A percentile compares a stretch with the other conserved stretches of the same genome.
Evolutionary conservation across 805 yeast genomes (phyloP).

Genomic region (Suhomyces pyralidae): DNA sequence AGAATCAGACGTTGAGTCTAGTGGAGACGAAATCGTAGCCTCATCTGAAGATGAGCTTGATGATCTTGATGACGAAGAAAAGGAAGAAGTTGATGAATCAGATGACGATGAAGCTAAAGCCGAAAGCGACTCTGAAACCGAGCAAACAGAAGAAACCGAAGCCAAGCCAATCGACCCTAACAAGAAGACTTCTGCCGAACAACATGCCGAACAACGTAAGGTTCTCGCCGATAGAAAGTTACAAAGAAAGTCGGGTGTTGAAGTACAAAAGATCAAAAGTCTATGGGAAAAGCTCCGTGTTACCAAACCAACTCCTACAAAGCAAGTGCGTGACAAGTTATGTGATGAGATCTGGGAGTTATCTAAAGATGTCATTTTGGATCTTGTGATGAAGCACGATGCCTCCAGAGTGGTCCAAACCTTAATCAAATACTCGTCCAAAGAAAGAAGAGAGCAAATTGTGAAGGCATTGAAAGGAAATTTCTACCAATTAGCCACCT

Average conservation of each 20-base stretch:
- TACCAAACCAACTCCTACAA: slow-evolving; percentile 76
- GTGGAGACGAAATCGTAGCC: slow-evolving; percentile 23
- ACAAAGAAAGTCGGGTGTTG: slow-evolving; percentile 81
- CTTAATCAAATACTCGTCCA: slow-evolving; percentile 78
- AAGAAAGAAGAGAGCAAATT: slow-evolving; percentile 71
- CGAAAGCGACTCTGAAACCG: slow-evolving; percentile 21
- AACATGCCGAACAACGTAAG: slow-evolving; percentile 80
- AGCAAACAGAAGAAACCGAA: slow-evolving; percentile 14
- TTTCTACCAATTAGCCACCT: slow-evolving; percentile 80
- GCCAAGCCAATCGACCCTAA: slow-evolving; percentile 32
- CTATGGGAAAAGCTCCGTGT: slow-evolving; percentile 92
- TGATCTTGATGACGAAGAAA: slow-evolving; percentile 16
- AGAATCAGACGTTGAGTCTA: slow-evolving; percentile 23
- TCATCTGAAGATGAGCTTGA: slow-evolving; percentile 22
- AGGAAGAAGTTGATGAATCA: slow-evolving; percentile 14
- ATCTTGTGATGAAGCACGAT: slow-evolving; percentile 91
- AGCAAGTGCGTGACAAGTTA: slow-evolving; percentile 69
- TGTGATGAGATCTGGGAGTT: slow-evolving; percentile 84
- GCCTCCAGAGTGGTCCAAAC: slow-evolving; percentile 96
- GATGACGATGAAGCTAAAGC: slow-evolving; percentile 21
- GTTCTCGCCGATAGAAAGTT: slow-evolving; percentile 78
- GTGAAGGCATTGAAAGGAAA: slow-evolving; percentile 68
- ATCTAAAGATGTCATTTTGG: slow-evolving; percentile 71
- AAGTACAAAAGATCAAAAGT: slow-evolving; percentile 78
- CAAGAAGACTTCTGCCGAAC: slow-evolving; percentile 56